Percentiles rank a stretch among this genome's conserved stretches.
Evolutionary conservation across 176 grass and related monocot genomes (phyloP).

Genomic region (Poa pratensis): DNA sequence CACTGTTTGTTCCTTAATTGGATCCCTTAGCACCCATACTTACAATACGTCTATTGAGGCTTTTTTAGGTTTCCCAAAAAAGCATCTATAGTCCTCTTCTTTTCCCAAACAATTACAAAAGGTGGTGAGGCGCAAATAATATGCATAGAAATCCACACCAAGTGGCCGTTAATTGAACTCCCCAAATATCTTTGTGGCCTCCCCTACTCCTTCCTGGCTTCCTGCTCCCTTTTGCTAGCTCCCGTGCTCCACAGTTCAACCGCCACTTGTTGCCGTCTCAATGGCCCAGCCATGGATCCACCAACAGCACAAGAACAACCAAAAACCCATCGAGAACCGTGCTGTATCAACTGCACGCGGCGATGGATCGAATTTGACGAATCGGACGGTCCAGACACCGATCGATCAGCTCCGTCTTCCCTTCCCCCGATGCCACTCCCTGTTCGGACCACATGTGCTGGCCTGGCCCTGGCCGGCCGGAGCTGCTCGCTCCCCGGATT

Average conservation of each 20-base stretch:
- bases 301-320: not conserved
- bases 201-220: not conserved
- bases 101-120: not conserved
- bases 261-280: slow-evolving; percentile 50
- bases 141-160: slow-evolving; percentile 27
- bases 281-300: slow-evolving; percentile 4
- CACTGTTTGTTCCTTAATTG: too few relatives aligned
- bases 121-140: not conserved
- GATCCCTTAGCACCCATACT: too few relatives aligned
- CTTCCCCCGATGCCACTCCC: not conserved
- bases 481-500: slow-evolving; percentile 6
- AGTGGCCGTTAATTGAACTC: not conserved
- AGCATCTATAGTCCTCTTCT: too few relatives aligned
- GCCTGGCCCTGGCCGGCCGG: not conserved
- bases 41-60: too few relatives aligned
- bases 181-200: slow-evolving; percentile 15
- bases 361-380: slow-evolving; percentile 7
- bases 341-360: not conserved
- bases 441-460: slow-evolving; percentile 16
- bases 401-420: not conserved
- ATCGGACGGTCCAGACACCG: not conserved
- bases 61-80: too few relatives aligned
- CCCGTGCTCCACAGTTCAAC: slow-evolving; percentile 30
- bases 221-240: not conserved
- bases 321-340: not conserved